Conservation (phyloP, 1,139 yeast genomes). For the Blastobotrys buckinghamii region DNA sequence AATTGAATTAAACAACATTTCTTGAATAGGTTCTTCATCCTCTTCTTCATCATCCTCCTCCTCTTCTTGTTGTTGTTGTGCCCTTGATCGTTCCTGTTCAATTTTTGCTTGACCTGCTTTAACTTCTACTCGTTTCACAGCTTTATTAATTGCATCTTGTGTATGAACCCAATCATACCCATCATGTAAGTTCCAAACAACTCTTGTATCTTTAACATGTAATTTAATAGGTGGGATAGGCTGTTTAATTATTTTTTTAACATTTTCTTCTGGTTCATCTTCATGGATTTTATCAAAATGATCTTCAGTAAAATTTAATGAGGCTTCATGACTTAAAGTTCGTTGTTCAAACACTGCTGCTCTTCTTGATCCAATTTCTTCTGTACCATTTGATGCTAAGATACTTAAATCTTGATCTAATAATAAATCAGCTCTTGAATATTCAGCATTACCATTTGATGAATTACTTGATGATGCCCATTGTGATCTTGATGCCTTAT, state of each 20-base stretch:
- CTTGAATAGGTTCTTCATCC: conserved; percentile 44
- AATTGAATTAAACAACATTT: conserved; percentile 66
- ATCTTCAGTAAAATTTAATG: conserved; percentile 38
- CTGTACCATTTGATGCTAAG: conserved; percentile 18
- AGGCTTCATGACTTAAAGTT: conserved; percentile 27
- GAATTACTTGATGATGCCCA: conserved; percentile 19
- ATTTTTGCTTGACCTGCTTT: conserved; percentile 36
- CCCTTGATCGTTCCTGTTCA: neutral
- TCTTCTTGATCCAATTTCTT: conserved; percentile 12
- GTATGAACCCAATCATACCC: conserved; percentile 94
- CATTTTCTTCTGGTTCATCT: neutral
- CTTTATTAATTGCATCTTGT: conserved; percentile 54
- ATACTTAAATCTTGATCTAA: conserved; percentile 33
- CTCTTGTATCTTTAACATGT: conserved; percentile 13
- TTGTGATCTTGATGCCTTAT: conserved; percentile 19
- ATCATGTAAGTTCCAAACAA: conserved; percentile 60
- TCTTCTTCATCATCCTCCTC: conserved; percentile 7
- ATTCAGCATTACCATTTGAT: conserved; percentile 16
- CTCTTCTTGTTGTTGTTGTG: conserved; percentile 3
- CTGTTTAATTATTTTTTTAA: neutral
- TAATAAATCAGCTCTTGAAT: conserved; percentile 30
- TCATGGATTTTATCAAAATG: conserved; percentile 38
- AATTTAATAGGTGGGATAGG: conserved; percentile 4
- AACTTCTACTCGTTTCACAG: conserved; percentile 55
- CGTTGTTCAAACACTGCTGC: conserved; percentile 25